Evolutionary conservation across 768 basidiomycete species (phyloP).

Genomic region (Pleurotus citrinopileatus): DNA sequence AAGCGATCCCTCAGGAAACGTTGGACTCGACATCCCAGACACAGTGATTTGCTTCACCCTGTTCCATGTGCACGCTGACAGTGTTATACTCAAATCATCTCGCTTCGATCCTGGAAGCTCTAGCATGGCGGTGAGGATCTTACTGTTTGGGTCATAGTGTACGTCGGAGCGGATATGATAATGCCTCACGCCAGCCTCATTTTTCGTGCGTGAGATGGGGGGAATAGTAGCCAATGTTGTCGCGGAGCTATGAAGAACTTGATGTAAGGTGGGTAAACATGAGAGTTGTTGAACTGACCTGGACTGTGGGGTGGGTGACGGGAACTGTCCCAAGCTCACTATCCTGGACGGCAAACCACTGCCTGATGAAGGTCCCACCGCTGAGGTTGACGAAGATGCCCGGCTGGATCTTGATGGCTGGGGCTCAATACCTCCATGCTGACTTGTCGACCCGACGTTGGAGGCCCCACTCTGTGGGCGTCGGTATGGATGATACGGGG

Average conservation of each 20-base stretch:
- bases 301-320: conserved; percentile 1
- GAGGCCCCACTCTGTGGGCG: conserved; percentile 18
- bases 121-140: conserved; percentile 54
- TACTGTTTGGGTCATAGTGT: conserved; percentile 49
- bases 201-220: conserved; percentile 8
- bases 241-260: conserved; percentile 2
- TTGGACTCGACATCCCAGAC: conserved; percentile 40
- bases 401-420: neutral
- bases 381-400: too few relatives aligned
- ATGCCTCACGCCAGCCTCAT: conserved; percentile 13
- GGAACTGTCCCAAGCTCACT: too few relatives aligned
- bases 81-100: conserved; percentile 52
- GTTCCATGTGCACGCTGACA: conserved; percentile 60
- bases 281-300: neutral
- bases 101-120: conserved; percentile 69
- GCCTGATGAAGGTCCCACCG: too few relatives aligned
- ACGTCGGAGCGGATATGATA: conserved; percentile 59
- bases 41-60: conserved; percentile 61
- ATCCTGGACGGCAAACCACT: too few relatives aligned
- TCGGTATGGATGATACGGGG: conserved; percentile 23
- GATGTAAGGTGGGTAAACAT: neutral
- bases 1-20: conserved; percentile 29
- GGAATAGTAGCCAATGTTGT: conserved; percentile 12
- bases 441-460: neutral
- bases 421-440: neutral